phyloP scores from a whole-genome alignment of 192 early-diverging fungal species.

The Coemansia sp. region DNA sequence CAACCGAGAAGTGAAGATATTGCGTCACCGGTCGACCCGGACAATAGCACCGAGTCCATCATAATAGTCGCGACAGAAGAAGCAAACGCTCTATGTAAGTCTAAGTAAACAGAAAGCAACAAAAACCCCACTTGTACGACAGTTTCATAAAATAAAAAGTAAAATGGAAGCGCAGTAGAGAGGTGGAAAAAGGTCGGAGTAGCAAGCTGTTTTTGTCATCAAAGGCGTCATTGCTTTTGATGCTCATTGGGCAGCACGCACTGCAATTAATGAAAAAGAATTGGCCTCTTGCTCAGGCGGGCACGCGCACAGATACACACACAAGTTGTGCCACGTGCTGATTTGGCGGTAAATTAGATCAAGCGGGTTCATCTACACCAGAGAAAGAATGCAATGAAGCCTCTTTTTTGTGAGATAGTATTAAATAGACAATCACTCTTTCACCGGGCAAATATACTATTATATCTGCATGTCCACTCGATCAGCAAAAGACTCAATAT shows the following conservation, averaged over 20 bases:
- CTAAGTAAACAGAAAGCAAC: background rate
- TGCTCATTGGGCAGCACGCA: background rate
- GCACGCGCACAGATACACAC: background rate
- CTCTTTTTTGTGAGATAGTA: no score
- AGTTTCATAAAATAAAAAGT: background rate
- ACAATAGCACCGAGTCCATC: background rate
- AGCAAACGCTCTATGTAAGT: background rate
- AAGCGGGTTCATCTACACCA: no score
- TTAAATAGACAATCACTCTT: no score
- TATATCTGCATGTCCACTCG: no score
- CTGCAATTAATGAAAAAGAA: background rate
- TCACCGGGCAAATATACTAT: no score
- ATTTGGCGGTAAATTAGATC: no score
- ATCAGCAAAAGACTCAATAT: no score
- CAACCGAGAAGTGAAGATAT: constrained; percentile 38
- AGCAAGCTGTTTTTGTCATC: background rate
- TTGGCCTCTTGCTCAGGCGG: background rate
- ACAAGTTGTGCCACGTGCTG: no score
- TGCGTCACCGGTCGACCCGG: constrained; percentile 13
- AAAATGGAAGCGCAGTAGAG: background rate
- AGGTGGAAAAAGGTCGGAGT: background rate
- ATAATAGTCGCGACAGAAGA: background rate
- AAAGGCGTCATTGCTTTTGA: constrained; percentile 1
- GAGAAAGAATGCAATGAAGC: no score
- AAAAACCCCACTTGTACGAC: background rate